phyloP scores from a whole-genome alignment of 2,329 filamentous ascomycete species.

The Colletotrichum endophyticum region DNA sequence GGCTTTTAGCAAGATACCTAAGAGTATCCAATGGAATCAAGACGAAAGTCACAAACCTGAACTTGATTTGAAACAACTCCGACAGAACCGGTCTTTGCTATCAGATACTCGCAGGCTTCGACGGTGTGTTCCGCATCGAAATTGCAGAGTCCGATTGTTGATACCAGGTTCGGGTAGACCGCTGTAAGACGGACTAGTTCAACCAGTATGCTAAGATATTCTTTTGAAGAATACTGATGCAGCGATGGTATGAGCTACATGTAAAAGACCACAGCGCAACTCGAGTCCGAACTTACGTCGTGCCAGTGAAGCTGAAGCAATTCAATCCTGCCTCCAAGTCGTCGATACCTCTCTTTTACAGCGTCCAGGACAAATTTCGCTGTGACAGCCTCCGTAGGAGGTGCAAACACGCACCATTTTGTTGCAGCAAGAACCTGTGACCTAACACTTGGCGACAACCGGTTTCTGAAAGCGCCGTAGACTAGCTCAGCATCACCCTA shows the following conservation, averaged over 20 bases:
- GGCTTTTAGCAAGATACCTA: neutral
- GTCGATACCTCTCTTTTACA: constrained; percentile 35
- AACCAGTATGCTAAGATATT: neutral
- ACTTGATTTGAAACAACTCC: neutral
- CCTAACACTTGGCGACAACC: constrained; percentile 24
- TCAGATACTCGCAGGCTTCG: constrained; percentile 1
- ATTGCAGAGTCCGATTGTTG: constrained; percentile 1
- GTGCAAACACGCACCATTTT: constrained; percentile 38
- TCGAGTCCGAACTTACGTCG: constrained; percentile 28
- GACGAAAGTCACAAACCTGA: neutral
- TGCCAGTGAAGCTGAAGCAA: constrained; percentile 41
- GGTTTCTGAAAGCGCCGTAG: constrained; percentile 33
- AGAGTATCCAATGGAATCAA: neutral
- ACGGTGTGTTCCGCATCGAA: constrained; percentile 3
- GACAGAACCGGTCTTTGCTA: neutral
- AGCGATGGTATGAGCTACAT: neutral
- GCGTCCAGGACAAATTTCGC: constrained; percentile 28
- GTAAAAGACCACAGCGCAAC: neutral
- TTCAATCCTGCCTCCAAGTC: constrained; percentile 35
- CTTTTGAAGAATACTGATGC: neutral
- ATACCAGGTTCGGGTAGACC: neutral
- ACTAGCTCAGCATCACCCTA: constrained; percentile 40
- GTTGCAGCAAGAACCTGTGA: constrained; percentile 33
- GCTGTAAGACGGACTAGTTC: neutral
- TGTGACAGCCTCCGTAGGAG: constrained; percentile 26